A percentile compares a stretch with the other conserved stretches of the same genome.
phyloP scores from a whole-genome alignment of 2,329 filamentous ascomycete species.

The Fusarium temperatum region DNA sequence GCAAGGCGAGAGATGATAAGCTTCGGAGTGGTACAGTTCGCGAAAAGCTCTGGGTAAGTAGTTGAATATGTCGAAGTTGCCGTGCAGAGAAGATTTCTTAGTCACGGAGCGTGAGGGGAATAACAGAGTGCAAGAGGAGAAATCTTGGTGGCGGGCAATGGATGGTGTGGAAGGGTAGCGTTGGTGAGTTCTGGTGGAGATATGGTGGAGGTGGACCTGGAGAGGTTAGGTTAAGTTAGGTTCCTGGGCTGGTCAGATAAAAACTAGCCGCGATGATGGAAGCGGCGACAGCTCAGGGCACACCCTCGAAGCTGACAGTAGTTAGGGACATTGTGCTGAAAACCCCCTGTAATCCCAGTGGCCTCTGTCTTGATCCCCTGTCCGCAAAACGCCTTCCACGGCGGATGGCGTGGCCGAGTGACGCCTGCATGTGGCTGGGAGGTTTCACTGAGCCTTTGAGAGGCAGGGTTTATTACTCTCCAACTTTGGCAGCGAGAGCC shows the following conservation, averaged over 20 bases:
- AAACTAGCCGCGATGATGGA: constrained; percentile 41
- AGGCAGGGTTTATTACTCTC: constrained; percentile 3
- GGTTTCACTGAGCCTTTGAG: background rate
- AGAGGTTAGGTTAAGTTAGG: constrained; percentile 19
- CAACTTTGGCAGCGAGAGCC: constrained; percentile 26
- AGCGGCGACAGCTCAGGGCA: constrained; percentile 30
- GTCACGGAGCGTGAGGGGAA: constrained; percentile 19
- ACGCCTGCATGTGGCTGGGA: constrained; percentile 32
- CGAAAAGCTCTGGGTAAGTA: background rate
- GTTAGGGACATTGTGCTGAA: background rate
- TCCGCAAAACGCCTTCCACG: constrained; percentile 19
- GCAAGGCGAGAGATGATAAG: constrained; percentile 26
- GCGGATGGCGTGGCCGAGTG: constrained; percentile 30
- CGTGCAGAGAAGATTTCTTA: constrained; percentile 18
- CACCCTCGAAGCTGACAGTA: constrained; percentile 13
- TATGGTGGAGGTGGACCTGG: constrained; percentile 37
- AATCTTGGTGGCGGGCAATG: constrained; percentile 39
- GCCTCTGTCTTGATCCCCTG: constrained; percentile 21
- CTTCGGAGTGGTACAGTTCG: constrained; percentile 18
- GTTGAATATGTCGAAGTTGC: constrained; percentile 13
- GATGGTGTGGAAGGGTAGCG: constrained; percentile 40
- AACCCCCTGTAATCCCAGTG: constrained; percentile 20
- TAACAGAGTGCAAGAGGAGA: constrained; percentile 32
- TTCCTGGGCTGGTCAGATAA: constrained; percentile 4
- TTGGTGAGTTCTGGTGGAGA: constrained; percentile 40